These are phyloP conservation scores for Phaseolus coccineus DNA, from an alignment of 331 rosid genomes.

Conservation along the genomic window DNA sequence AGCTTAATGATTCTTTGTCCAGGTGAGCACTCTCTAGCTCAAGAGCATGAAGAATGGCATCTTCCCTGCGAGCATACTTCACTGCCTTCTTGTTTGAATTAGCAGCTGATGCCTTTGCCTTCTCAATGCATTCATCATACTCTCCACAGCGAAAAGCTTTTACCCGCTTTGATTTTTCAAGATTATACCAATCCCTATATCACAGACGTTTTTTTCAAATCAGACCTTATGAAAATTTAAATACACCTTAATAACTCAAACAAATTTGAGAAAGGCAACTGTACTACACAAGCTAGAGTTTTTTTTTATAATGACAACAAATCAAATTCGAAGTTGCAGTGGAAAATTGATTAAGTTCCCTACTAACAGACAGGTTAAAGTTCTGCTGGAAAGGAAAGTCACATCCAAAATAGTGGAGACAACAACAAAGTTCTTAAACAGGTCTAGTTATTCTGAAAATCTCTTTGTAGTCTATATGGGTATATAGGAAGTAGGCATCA, in stretches of 20 bases:
- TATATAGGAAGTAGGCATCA: not conserved
- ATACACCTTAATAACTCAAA: slow-evolving; percentile 39
- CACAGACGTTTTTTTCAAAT: slow-evolving; percentile 44
- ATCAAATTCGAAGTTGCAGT: slow-evolving; percentile 8
- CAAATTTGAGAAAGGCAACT: slow-evolving; percentile 7
- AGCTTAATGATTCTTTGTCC: slow-evolving; percentile 62
- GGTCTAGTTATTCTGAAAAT: not conserved
- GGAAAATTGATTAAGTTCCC: not conserved
- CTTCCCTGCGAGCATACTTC: slow-evolving; percentile 98
- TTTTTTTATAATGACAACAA: not conserved
- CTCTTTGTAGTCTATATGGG: not conserved
- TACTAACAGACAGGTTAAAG: not conserved
- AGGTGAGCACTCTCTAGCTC: slow-evolving; percentile 79
- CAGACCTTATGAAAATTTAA: slow-evolving; percentile 43
- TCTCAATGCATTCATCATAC: slow-evolving; percentile 88
- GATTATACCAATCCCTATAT: slow-evolving; percentile 97
- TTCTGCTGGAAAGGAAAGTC: slow-evolving; percentile 2
- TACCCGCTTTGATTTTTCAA: slow-evolving; percentile 94
- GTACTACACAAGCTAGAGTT: slow-evolving; percentile 6
- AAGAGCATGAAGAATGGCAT: slow-evolving; percentile 98
- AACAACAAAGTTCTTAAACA: slow-evolving; percentile 1
- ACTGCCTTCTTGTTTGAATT: slow-evolving; percentile 80
- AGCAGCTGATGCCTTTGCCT: slow-evolving; percentile 90
- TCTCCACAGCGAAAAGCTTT: slow-evolving; percentile 98
- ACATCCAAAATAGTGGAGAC: slow-evolving; percentile 9